Percentiles rank a stretch among this genome's conserved stretches.
Conservation (phyloP, 305 asterid species). For the Fraxinus xanthoxyloides region DNA sequence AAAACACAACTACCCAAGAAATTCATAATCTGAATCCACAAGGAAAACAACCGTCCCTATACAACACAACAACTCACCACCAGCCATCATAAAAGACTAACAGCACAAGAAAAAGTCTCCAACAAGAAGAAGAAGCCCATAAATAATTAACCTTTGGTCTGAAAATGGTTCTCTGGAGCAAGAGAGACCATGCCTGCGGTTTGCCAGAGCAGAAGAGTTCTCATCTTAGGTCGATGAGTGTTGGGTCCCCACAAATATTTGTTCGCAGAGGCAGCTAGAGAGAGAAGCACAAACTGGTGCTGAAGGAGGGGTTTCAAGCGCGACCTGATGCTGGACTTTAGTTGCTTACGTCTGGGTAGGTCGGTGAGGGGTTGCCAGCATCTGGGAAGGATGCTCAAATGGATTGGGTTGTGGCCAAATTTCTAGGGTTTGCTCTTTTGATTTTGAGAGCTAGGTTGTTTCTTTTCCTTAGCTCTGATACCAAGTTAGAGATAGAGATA, state of each 20-base stretch:
- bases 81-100: neutral
- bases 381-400: neutral
- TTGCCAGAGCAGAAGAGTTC: neutral
- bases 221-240: neutral
- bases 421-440: neutral
- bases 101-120: neutral
- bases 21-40: neutral
- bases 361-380: neutral
- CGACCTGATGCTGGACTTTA: too few relatives aligned
- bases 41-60: neutral
- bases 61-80: neutral
- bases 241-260: neutral
- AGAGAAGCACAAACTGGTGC: neutral
- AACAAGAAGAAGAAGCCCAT: neutral
- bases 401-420: neutral
- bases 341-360: too few relatives aligned
- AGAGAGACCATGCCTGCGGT: neutral
- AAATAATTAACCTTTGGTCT: neutral
- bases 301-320: too few relatives aligned
- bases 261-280: neutral
- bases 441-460: neutral
- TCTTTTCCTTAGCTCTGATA: neutral
- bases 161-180: neutral
- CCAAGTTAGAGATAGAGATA: neutral
- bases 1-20: neutral